Conservation (phyloP, 345 rosid species). For the Camelina neglecta region DNA sequence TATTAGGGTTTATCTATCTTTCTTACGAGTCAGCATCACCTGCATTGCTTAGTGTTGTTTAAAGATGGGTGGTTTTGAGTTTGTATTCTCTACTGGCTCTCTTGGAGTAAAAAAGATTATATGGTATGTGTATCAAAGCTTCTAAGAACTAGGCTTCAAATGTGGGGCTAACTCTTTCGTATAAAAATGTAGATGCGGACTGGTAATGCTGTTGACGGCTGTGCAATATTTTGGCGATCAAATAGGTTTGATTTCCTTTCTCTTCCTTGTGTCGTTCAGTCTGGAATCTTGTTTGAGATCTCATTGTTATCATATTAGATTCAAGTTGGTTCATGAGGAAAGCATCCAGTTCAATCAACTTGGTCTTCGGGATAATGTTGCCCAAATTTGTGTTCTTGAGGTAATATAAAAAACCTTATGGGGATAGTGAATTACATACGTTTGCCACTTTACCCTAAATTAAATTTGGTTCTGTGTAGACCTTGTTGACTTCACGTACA, state of each 20-base stretch:
- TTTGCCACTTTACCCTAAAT: slow-evolving; percentile 4
- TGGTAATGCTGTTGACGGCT: slow-evolving; percentile 90
- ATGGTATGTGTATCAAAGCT: slow-evolving; percentile 10
- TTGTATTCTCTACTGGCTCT: slow-evolving; percentile 8
- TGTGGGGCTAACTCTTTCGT: slow-evolving; percentile 26
- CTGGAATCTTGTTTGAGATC: slow-evolving; percentile 31
- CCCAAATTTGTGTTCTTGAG: slow-evolving; percentile 96
- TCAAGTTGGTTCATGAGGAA: slow-evolving; percentile 90
- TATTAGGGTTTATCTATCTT: neutral
- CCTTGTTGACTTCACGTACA: slow-evolving; percentile 51
- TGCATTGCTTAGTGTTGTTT: neutral
- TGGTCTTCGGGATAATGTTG: slow-evolving; percentile 96
- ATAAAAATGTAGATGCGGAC: slow-evolving; percentile 82
- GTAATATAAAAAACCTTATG: slow-evolving; percentile 45
- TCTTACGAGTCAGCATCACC: slow-evolving; percentile 13
- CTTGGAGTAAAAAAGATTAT: slow-evolving; percentile 13
- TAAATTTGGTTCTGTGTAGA: slow-evolving; percentile 36
- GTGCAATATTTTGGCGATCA: slow-evolving; percentile 95
- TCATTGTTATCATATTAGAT: slow-evolving; percentile 53
- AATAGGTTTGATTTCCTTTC: slow-evolving; percentile 58
- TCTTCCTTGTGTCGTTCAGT: slow-evolving; percentile 27
- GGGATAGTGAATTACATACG: slow-evolving; percentile 14
- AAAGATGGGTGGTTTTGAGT: slow-evolving; percentile 2
- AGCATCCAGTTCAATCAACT: slow-evolving; percentile 75
- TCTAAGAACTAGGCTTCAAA: slow-evolving; percentile 16